phyloP scores from a whole-genome alignment of 192 early-diverging fungal genomes.

The Oehlia diaphana region DNA sequence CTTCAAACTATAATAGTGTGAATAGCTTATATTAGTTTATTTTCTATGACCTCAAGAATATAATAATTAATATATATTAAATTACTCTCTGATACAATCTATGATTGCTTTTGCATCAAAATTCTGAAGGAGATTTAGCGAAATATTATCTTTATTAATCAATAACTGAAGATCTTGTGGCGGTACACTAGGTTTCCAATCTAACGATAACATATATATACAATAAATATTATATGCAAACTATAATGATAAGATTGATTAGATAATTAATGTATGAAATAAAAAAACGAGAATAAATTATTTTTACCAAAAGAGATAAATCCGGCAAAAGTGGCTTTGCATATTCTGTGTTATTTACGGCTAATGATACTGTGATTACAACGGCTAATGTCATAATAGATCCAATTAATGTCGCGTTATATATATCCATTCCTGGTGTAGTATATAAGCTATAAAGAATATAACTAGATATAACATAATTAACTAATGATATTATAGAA shows the following conservation, averaged over 20 bases:
- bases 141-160: neutral
- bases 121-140: neutral
- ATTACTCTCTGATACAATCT: no score
- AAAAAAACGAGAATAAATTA: neutral
- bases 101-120: neutral
- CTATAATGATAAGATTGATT: conserved; percentile 1
- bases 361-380: neutral
- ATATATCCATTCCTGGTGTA: neutral
- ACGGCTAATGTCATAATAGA: conserved; percentile 3
- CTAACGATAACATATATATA: conserved; percentile 9
- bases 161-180: neutral
- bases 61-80: no score
- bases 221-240: conserved; percentile 25
- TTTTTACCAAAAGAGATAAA: conserved; percentile 3
- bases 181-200: neutral
- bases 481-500: neutral
- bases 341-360: neutral
- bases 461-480: neutral
- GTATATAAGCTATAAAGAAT: neutral
- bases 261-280: neutral
- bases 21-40: neutral
- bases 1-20: no score
- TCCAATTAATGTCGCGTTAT: conserved; percentile 19
- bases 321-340: neutral
- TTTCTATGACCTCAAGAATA: no score